These are phyloP conservation scores for Sesbania bispinosa DNA, from an alignment of 306 rosid genomes.

Conservation along the genomic window DNA sequence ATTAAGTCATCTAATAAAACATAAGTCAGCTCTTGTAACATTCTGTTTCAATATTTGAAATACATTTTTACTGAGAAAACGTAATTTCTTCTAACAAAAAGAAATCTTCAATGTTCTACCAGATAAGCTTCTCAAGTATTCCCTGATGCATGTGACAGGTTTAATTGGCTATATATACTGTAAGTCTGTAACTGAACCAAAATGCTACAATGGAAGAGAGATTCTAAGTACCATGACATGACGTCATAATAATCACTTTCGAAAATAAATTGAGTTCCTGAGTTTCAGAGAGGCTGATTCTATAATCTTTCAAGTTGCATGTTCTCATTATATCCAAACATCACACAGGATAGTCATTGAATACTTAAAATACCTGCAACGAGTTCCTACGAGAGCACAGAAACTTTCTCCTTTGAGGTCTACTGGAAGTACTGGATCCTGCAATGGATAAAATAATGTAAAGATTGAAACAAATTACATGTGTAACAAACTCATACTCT, in stretches of 20 bases:
- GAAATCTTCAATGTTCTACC: neutral
- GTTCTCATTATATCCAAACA: constrained; percentile 18
- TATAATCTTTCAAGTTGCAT: neutral
- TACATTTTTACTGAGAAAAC: neutral
- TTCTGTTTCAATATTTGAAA: no score
- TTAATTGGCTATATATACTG: neutral
- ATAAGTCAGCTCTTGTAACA: no score
- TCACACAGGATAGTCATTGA: constrained; percentile 4
- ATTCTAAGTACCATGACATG: neutral
- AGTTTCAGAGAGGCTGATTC: no score
- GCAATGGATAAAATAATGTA: constrained; percentile 9
- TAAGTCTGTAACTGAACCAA: constrained; percentile 8
- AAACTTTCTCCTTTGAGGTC: constrained; percentile 78
- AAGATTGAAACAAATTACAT: neutral
- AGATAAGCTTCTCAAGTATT: constrained; percentile 1
- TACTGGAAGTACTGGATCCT: constrained; percentile 77
- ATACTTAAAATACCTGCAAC: constrained; percentile 56
- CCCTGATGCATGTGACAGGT: neutral
- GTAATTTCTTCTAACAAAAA: neutral
- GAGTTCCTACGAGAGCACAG: constrained; percentile 74
- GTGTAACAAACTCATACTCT: neutral
- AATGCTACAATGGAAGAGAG: neutral
- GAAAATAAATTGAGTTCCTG: neutral
- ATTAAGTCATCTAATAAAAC: no score
- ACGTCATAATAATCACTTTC: neutral